Evolutionary conservation across 1,284 basidiomycete species (phyloP), one percentile per base, ranked within the genome.

Genomic region (Leccinum subrobustum): DNA sequence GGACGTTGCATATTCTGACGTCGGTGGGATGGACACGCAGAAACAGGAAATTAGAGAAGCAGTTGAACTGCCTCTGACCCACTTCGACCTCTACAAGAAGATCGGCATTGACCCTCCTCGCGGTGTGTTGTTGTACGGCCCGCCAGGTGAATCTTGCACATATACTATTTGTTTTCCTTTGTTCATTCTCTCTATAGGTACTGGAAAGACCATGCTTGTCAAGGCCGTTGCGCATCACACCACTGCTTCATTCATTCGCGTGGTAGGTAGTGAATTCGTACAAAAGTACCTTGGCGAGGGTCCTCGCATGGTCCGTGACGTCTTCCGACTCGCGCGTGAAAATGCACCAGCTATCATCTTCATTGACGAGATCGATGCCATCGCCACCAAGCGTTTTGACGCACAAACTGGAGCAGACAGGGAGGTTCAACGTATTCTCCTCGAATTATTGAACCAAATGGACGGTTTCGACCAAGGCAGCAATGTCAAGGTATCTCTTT

Each of bases 201-300:
- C 96, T 5, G 96, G 96, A 48, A 99, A 99, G 79, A 99, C 97
- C 1, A 98, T 99, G 96, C 81, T 99, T 63, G 96, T 99, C 62
- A 99, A 99, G 76, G 96, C 96, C 14, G 96, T 99, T 23, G 96
- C 96, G 42, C 92, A 97, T 72, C 95, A 98, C 69, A 99, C 96
- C 18, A 96, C 95, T 0, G 96, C 96, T 9, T 85, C 94, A 20
- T 99, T 99, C 80, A 99, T 99, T 70, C 93, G 97, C 57, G 97
- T 99, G 5, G 96, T 98, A 29, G 97, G 97, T 23, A 96, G 93
- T 68, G 96, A 99, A 77, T 99, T 99, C 72, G 96, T 99, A 20
- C 96, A 99, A 78, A 99, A 99, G 77, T 99, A 99, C 73, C 87
- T 99, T 3, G 97, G 97, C 71, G 97, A 99, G 81, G 97, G 97